Base-by-base conservation (phyloP, 208 protist genomes). In the Jaenimonas drosophilae region DNA sequence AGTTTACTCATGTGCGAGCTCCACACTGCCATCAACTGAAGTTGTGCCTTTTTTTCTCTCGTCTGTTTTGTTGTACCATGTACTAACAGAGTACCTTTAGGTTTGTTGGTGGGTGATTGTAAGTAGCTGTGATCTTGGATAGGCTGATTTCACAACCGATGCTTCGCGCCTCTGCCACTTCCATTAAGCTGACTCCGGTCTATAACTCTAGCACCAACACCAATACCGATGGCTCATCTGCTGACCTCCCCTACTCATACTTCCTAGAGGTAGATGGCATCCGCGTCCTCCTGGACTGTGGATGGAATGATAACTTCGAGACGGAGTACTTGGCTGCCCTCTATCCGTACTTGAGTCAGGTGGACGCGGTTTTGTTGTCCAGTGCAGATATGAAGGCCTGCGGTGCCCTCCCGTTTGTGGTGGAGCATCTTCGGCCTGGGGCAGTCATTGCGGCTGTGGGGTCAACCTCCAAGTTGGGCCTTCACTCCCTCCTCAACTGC, bases 201-300 rank as follows among this genome's bases (percentile, higher is more conserved):
- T 81, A 81, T 43, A 44, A 29, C 2, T 26, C 44, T 19, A 30
- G 54, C 12, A n/a, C 40, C 14, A 53, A 41, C 37, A 53, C 24
- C 20, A 40, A 46, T 9, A 62, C 62, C 25, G 63, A 58, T 4
- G 64, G 64, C 16, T 54, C 64, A 4, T 37, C 68, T 23, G 43
- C 40, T 29, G 45, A 39, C 12, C n/a, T n/a, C n/a, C 76, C 84
- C 12, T 81, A 80, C 36, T 64, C 81, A 3, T 83, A 76, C 40
- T 51, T 94, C 23, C 42, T 91, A 7, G 78, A 91, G 48, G 80
- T 94, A 31, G 86, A 94, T 61, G 79, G 78, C 30, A 67, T 89
- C 2, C 48, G 68, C 6, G 76, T 94, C 47, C 62, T 94, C 29
- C 64, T 94, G 12, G 86, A 94, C 52, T 94, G 86, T 54, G 86